Conservation (phyloP, 352 stramenopile species). For the Poterioochromonas sp. region DNA sequence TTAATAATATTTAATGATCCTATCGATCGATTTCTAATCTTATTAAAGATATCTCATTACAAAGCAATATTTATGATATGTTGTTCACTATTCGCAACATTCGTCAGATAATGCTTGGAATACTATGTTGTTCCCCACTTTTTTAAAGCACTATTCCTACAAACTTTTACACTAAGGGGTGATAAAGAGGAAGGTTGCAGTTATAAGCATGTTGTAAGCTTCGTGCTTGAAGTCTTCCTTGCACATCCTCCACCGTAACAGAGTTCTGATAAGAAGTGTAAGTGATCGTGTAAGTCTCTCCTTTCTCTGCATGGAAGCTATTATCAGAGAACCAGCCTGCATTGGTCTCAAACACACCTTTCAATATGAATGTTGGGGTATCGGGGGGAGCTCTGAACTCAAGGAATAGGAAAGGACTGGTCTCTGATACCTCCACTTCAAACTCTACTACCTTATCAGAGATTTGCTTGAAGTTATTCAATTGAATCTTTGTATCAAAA, state of each 20-base stretch:
- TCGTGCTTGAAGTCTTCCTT: background rate
- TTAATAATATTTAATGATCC: no score
- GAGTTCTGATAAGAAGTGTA: no score
- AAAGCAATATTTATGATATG: no score
- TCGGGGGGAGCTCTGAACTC: background rate
- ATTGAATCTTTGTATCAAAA: background rate
- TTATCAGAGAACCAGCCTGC: conserved; percentile 14
- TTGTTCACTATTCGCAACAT: no score
- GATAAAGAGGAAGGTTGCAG: background rate
- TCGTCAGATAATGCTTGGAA: no score
- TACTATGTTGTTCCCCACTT: no score
- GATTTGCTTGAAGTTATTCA: background rate
- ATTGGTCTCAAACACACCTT: background rate
- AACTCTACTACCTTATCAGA: background rate
- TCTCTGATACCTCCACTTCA: background rate
- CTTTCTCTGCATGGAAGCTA: background rate
- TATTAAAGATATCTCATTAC: no score
- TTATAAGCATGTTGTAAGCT: background rate
- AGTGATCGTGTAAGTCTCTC: background rate
- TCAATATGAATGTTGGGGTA: background rate
- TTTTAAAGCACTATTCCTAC: no score
- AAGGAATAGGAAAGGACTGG: background rate
- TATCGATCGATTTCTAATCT: no score
- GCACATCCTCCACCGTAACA: background rate
- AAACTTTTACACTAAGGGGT: no score